A percentile compares a stretch with the other conserved stretches of the same genome.
phyloP scores from a whole-genome alignment of 495 filamentous ascomycete genomes.

The Penicillium taxi region DNA sequence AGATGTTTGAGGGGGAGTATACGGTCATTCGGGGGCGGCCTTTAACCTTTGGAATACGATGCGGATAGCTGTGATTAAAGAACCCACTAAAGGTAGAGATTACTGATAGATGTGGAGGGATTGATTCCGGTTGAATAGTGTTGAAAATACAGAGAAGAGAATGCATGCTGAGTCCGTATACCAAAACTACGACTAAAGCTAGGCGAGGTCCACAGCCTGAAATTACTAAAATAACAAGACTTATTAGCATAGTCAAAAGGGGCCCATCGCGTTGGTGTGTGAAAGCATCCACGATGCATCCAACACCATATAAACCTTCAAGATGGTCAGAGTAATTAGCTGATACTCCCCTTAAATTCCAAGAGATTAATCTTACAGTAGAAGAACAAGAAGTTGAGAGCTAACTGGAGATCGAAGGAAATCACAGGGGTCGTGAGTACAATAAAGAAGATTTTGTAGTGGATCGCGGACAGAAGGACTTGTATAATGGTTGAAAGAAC shows the following conservation, averaged over 20 bases:
- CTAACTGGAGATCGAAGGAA: constrained; percentile 32
- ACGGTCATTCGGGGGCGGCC: constrained; percentile 88
- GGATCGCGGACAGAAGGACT: too few species aligned
- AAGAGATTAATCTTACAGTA: constrained; percentile 24
- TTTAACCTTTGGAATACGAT: constrained; percentile 2
- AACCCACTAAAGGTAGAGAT: not conserved
- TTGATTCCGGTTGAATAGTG: too few species aligned
- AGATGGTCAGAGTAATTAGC: too few species aligned
- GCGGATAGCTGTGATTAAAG: not conserved
- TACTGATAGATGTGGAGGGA: too few species aligned
- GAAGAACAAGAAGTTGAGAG: constrained; percentile 46
- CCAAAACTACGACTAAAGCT: constrained; percentile 48
- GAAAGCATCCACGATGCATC: constrained; percentile 42
- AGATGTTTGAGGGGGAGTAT: constrained; percentile 87
- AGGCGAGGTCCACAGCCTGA: constrained; percentile 45
- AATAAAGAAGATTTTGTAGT: too few species aligned
- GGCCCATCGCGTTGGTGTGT: constrained; percentile 41
- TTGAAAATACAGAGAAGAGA: too few species aligned
- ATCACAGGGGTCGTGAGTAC: constrained; percentile 45
- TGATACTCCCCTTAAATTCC: too few species aligned
- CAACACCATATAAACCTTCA: constrained; percentile 49
- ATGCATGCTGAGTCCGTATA: too few species aligned
- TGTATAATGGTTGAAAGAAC: too few species aligned
- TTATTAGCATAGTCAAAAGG: constrained; percentile 39
- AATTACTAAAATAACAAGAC: constrained; percentile 41